phyloP scores from a whole-genome alignment of 2,329 filamentous ascomycete genomes.

The Emericellopsis atlantica region DNA sequence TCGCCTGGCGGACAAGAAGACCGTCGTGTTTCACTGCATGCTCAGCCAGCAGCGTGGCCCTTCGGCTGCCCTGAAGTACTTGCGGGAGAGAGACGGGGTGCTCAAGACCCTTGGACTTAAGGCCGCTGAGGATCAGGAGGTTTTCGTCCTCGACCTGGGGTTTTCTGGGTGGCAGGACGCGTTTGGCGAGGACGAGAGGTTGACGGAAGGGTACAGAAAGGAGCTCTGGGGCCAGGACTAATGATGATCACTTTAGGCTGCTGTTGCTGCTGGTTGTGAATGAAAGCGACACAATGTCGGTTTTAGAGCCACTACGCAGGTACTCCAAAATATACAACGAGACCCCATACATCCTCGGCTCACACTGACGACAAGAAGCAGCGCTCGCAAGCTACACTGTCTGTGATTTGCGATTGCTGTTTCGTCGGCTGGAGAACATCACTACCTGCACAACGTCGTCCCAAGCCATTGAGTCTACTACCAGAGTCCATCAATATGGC shows the following conservation, averaged over 20 bases:
- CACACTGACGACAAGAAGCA: no score
- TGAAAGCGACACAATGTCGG: no score
- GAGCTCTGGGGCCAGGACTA: conserved; percentile 58
- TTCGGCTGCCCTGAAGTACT: conserved; percentile 66
- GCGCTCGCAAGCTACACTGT: no score
- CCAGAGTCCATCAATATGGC: no score
- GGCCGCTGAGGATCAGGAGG: conserved; percentile 43
- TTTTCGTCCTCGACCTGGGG: conserved; percentile 71
- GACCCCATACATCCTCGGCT: no score
- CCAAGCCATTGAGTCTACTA: no score
- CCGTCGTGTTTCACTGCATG: conserved; percentile 88
- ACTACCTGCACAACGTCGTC: no score
- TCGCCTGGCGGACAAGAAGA: conserved; percentile 62
- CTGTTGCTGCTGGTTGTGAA: no score
- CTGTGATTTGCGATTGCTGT: no score
- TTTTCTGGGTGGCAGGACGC: conserved; percentile 84
- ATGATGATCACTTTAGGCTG: neutral
- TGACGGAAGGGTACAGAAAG: conserved; percentile 77
- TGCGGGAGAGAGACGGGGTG: conserved; percentile 52
- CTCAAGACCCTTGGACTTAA: conserved; percentile 14
- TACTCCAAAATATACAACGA: no score
- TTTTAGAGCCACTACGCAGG: no score
- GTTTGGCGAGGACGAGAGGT: conserved; percentile 61
- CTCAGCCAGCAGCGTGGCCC: conserved; percentile 86
- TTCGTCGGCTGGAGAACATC: no score